Base-by-base conservation (phyloP, 768 basidiomycete genomes). In the Boletus subcaerulescens region DNA sequence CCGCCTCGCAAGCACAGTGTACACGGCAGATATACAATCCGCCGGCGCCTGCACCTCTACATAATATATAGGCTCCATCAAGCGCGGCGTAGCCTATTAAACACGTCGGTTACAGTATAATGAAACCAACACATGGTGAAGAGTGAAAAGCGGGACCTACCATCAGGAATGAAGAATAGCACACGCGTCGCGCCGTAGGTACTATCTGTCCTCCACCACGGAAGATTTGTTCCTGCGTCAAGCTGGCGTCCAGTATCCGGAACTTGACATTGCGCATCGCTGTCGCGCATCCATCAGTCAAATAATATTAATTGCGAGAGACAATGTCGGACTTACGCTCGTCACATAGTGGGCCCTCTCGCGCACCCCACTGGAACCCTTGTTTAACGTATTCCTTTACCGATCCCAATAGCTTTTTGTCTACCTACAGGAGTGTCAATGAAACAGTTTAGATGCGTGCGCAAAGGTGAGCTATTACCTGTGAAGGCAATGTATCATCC, bases 31-130 rank as follows among this genome's bases (percentile, higher is more conserved):
- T 59, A 99, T 95, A 67, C 97, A 98, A 69, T 99, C 97, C 17
- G 95, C 93, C 9, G 97, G 97, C 8, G 96, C 92, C 72, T 98
- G 96, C n/a, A 99, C 95, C 73, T 99, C 97, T 50, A 98, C 96
- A 68, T 93, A 98, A 79, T 96, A 98, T 58, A 98, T 87, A 4
- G 97, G 97, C 71, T 99, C 96, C 86, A 96, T 93, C 55, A 97
- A 73, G 55, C 94, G 84, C 5, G 96, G 96, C 4, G 94, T 91
- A 15, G 96, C 94, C 94, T 96, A 60, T 46, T 20, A n/a, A 17
- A 22, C 15, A 29, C 17, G 15, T 55, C 31, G 29, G 45, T 33
- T n/a, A 46, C 32, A 36, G 15, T 17, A 20, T 8, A 48, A 48
- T 54, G 47, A 45, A 45, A n/a, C 13, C 3, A 47, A 45, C 15